These are phyloP conservation scores for Dioscorea alata DNA, from an alignment of 106 monocot genomes.

Conservation along the genomic window DNA sequence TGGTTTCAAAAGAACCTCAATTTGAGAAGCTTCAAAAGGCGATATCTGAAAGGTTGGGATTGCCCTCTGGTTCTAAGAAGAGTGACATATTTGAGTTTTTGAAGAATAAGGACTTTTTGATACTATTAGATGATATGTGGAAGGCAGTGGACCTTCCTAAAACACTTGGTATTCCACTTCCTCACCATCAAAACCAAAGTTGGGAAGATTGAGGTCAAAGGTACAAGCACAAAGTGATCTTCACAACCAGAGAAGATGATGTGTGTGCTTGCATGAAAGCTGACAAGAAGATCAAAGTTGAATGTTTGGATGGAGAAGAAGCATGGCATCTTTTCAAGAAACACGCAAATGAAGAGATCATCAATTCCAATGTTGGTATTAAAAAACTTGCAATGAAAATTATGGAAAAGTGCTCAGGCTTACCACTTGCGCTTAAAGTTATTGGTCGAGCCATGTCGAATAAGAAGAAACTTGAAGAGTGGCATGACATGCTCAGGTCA, in stretches of 20 bases:
- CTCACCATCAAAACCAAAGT: neutral
- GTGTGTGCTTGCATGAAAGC: slow-evolving; percentile 7
- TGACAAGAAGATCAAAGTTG: neutral
- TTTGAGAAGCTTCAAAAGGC: slow-evolving; percentile 1
- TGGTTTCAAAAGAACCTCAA: neutral
- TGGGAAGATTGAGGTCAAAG: neutral
- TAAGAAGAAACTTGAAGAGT: neutral
- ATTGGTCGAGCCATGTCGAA: neutral
- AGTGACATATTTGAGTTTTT: slow-evolving; percentile 3
- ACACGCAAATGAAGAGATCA: neutral
- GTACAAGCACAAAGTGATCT: neutral
- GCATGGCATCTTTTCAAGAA: slow-evolving; percentile 4
- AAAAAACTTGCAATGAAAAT: neutral
- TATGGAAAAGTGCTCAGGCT: slow-evolving; percentile 2
- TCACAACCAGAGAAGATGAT: neutral
- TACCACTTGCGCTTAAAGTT: slow-evolving; percentile 8
- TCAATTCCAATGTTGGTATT: neutral
- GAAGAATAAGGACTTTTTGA: slow-evolving; percentile 5
- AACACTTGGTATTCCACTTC: too few species aligned
- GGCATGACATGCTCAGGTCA: neutral
- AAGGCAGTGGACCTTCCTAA: neutral
- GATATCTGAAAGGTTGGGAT: neutral
- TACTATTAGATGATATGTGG: slow-evolving; percentile 23
- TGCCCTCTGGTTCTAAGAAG: neutral
- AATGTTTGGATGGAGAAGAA: neutral